Base-by-base conservation (phyloP, 805 yeast species). In the Myxozyma kluyveri region DNA sequence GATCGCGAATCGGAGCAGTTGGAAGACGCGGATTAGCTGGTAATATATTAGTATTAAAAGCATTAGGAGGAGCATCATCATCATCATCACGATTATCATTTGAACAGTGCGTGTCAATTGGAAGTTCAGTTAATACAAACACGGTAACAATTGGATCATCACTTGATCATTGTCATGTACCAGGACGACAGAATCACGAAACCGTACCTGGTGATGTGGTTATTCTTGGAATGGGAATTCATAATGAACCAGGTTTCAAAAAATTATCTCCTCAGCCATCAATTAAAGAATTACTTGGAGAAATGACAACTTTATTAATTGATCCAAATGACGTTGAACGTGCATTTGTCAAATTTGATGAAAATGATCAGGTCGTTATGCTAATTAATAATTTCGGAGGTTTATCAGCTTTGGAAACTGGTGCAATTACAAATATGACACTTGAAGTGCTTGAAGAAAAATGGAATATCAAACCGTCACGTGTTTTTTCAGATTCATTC, bases 21-120 rank as follows among this genome's bases (percentile, higher is more conserved):
- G 97, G 97, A 18, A 79, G 97, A 72, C 78, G 98, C 71, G 98
- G 96, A 31, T 75, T 90, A 47, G 96, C 97, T 0, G 98, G 96
- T 37, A 89, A 96, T 2, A 81, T 84, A 0, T 68, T 91, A 44
- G 88, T 88, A 24, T 96, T 90, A 70, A 90, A 90, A 68, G 73
- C 83, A 47, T 77, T 85, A 17, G 96, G 97, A 39, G 90, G 88
- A 2, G 84, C 83, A 36, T 89, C 88, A 2, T 84, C 83, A 36
- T 74, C 82, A 10, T 76, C 80, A 22, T 60, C 63, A 3, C 67
- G 67, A n/a, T 67, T 71, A 3, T 67, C 71, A 17, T 71, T 91
- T 48, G 68, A 74, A 9, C 75, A 77, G 9, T 78, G 86, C 27
- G 76, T 77, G n/a, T 67, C 70, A 6, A 70, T 83, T 51, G 96